Evolutionary conservation across 306 rosid species (phyloP), one percentile per base, ranked within the genome.

Genomic region (Sechiopsis laciniata): DNA sequence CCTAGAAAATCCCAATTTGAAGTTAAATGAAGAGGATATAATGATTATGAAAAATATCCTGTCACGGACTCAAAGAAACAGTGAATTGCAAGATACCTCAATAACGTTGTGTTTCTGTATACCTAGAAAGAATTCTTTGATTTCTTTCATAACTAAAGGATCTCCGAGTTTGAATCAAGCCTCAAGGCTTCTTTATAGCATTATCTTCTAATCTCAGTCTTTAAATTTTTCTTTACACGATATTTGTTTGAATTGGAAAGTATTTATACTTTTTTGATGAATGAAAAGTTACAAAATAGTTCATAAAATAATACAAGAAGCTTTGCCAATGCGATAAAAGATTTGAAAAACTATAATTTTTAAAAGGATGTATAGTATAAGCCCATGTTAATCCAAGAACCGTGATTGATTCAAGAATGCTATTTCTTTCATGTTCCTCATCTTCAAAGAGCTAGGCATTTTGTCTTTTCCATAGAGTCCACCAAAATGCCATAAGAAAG

Each of bases 21-120:
- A 60, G 10, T 60, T 60, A 62, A 60, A 62, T 62, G 12, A 8
- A 62, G 69, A 62, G 17, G 50, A 61, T 10, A 32, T 60, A 29
- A 62, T 32, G 69, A 62, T 8, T 60, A 6, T 5, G 1, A 19
- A n/a, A 14, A 14, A 29, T 7, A 37, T 16, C 15, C 0, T 16
- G 24, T 63, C 24, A 14, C 17, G 3, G 65, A 26, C 12, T 16
- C 68, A 21, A 32, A 62, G 48, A 14, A 9, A 14, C 61, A 12
- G 4, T 56, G 10, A 19, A 22, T 24, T 16, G 24, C 9, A 62
- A 62, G 13, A 37, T 37, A 37, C 45, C 45, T 37, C 45, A 37
- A 37, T 37, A 37, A 7, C 45, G 8, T 37, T 37, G 12, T 62
- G 69, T 7, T 14, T 62, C 69, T 15, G 3, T 62, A 32, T 32